phyloP scores from a whole-genome alignment of 1,284 basidiomycete species.

The Ceratobasidium sp. region DNA sequence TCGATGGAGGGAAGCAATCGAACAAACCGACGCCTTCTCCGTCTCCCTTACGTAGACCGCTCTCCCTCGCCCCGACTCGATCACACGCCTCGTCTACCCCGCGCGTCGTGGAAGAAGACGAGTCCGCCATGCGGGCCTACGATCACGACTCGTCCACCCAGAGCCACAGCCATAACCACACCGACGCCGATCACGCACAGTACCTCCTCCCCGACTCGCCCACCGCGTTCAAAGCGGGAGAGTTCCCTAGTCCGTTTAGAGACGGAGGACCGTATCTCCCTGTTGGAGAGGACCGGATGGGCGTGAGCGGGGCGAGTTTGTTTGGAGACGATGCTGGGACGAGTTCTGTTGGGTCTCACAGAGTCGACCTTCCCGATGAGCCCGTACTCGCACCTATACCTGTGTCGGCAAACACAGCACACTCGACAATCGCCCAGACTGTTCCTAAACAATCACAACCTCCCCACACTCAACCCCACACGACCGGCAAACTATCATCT shows the following conservation, averaged over 20 bases:
- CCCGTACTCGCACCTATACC: not conserved
- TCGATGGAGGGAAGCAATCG: not conserved
- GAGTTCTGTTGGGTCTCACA: not conserved
- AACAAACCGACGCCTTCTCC: not conserved
- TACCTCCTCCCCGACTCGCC: constrained; percentile 2
- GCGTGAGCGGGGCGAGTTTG: not conserved
- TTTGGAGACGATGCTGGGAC: too few relatives aligned
- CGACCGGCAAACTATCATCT: not conserved
- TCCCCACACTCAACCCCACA: not conserved
- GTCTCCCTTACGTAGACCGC: constrained; percentile 1
- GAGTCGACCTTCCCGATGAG: not conserved
- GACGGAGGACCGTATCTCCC: not conserved
- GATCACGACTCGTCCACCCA: not conserved
- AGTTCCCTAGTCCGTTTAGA: too few relatives aligned
- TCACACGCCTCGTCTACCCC: constrained; percentile 24
- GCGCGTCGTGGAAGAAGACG: constrained; percentile 25
- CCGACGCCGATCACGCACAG: not conserved
- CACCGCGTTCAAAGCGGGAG: constrained; percentile 8
- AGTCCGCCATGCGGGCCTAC: not conserved
- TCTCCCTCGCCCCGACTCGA: constrained; percentile 16
- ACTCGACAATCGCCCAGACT: too few relatives aligned
- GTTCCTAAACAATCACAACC: not conserved
- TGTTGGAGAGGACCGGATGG: not conserved
- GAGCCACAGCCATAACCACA: not conserved
- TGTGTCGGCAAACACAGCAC: too few relatives aligned